A percentile compares a stretch with the other conserved stretches of the same genome.
Evolutionary conservation across 2,329 filamentous ascomycete genomes (phyloP).

Genomic region (Nigrospora osmanthi): DNA sequence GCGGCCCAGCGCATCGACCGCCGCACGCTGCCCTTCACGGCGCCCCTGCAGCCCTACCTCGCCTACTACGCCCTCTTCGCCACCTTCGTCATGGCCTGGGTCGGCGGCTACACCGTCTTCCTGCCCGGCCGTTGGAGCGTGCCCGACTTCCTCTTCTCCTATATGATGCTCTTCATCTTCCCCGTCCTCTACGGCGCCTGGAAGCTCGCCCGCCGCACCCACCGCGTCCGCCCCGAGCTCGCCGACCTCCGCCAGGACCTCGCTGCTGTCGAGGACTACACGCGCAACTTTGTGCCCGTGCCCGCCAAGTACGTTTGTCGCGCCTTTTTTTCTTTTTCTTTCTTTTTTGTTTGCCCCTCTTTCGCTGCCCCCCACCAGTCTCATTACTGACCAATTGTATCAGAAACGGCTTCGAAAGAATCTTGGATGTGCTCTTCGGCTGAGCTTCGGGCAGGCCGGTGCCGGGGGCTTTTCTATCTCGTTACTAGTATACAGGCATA

Average conservation of each 20-base stretch:
- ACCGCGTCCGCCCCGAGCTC: constrained; percentile 45
- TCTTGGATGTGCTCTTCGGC: constrained; percentile 1
- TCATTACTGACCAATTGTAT: neutral
- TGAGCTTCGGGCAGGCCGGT: neutral
- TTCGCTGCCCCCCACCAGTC: no score
- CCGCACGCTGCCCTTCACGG: constrained; percentile 61
- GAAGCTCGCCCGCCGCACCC: constrained; percentile 62
- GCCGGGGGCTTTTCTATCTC: no score
- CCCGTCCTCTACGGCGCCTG: constrained; percentile 62
- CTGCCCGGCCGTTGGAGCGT: constrained; percentile 60
- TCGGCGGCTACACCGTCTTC: constrained; percentile 72
- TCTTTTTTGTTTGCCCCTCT: no score
- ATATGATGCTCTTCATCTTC: constrained; percentile 67
- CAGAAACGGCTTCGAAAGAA: constrained; percentile 1
- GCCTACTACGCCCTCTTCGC: constrained; percentile 59
- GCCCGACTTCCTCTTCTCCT: constrained; percentile 68
- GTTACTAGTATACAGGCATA: no score
- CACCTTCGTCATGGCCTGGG: constrained; percentile 64
- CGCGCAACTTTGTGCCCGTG: constrained; percentile 46
- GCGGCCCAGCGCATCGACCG: constrained; percentile 61
- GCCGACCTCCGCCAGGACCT: constrained; percentile 56
- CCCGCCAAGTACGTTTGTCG: constrained; percentile 40
- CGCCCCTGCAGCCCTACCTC: constrained; percentile 61
- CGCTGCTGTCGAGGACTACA: constrained; percentile 62
- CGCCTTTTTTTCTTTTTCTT: no score